phyloP scores from a whole-genome alignment of 192 early-diverging fungal genomes.

The Gigaspora rosea region DNA sequence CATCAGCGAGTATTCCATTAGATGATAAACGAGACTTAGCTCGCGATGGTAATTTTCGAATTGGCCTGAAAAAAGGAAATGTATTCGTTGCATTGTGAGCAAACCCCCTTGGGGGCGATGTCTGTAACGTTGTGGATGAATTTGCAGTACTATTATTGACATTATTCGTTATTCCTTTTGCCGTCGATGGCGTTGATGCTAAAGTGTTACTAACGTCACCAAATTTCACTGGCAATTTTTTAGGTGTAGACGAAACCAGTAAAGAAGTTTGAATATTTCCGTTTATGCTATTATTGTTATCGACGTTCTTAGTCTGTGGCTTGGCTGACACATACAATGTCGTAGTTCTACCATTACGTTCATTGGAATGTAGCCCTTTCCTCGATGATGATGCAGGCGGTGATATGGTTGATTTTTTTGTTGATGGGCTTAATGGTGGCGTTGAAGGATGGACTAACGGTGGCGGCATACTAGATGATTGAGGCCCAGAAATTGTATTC shows the following conservation, averaged over 20 bases:
- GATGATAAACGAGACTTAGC: constrained; percentile 13
- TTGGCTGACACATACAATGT: constrained; percentile 9
- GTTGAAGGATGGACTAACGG: not conserved
- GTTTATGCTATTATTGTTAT: not conserved
- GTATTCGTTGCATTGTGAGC: constrained; percentile 18
- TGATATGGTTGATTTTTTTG: not conserved
- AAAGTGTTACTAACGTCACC: constrained; percentile 19
- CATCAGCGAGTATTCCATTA: not conserved
- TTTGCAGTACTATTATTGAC: constrained; percentile 12
- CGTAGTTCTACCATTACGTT: not conserved
- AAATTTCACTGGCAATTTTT: constrained; percentile 26
- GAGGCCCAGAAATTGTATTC: not conserved
- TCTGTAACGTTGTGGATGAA: constrained; percentile 8
- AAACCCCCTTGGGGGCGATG: constrained; percentile 22
- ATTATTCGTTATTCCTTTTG: constrained; percentile 13
- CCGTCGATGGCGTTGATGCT: not conserved
- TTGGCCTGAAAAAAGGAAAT: constrained; percentile 23
- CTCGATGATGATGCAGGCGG: not conserved
- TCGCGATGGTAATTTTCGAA: constrained; percentile 16
- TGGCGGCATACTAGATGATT: constrained; percentile 2
- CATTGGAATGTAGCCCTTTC: constrained; percentile 8
- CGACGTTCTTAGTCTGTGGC: not conserved
- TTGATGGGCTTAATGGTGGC: not conserved
- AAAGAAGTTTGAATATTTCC: not conserved
- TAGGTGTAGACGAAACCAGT: not conserved